A percentile compares a stretch with the other conserved stretches of the same genome.
phyloP scores from a whole-genome alignment of 1,284 basidiomycete species.

The Ceratobasidium sp. region DNA sequence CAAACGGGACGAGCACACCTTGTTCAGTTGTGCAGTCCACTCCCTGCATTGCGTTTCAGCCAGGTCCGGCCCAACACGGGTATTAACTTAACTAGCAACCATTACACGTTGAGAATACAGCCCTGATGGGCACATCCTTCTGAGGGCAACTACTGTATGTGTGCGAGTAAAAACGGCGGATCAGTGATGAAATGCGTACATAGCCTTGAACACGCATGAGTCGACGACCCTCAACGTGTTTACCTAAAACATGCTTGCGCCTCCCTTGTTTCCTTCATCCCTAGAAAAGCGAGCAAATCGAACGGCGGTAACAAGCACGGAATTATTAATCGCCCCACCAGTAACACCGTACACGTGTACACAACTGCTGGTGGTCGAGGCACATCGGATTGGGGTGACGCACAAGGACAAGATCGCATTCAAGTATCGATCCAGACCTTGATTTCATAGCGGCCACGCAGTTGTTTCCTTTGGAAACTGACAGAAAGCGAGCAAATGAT shows the following conservation, averaged over 20 bases:
- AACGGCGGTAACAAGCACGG: background rate
- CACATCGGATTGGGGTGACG: conserved; percentile 12
- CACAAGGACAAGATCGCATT: background rate
- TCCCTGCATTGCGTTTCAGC: conserved; percentile 16
- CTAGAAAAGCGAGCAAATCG: background rate
- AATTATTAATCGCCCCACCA: background rate
- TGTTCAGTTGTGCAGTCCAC: conserved; percentile 1
- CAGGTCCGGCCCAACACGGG: background rate
- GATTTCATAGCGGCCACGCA: background rate
- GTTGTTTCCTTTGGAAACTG: conserved; percentile 11
- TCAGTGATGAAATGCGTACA: conserved; percentile 15
- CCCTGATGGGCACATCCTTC: conserved; percentile 26
- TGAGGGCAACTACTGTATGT: background rate
- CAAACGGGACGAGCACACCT: background rate
- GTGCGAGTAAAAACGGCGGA: background rate
- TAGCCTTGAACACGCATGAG: conserved; percentile 18
- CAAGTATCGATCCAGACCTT: background rate
- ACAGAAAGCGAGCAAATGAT: background rate
- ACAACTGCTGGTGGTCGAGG: background rate
- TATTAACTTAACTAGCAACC: background rate
- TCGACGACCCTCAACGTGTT: conserved; percentile 5
- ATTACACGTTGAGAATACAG: conserved; percentile 26
- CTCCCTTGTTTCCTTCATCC: conserved; percentile 23
- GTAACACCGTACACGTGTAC: conserved; percentile 10
- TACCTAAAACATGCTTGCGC: background rate